Percentiles rank a stretch among this genome's conserved stretches.
Evolutionary conservation across 2,329 filamentous ascomycete genomes (phyloP).

Genomic region (Annulohypoxylon truncatum): DNA sequence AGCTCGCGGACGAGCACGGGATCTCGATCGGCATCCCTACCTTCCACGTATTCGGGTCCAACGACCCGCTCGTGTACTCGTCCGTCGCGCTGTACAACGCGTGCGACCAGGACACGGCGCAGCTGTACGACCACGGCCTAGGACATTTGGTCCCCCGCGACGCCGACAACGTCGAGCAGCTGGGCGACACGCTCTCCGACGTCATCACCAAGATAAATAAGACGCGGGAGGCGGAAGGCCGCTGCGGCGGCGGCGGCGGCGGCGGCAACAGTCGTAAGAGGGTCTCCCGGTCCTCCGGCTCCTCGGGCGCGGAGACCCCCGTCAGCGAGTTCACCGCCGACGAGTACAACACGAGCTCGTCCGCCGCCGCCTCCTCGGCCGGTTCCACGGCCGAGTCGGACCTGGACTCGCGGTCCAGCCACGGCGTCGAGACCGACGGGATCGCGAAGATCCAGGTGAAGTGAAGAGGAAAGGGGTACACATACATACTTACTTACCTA

Average conservation of each 20-base stretch:
- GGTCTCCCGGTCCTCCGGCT: background rate
- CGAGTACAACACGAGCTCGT: constrained; percentile 4
- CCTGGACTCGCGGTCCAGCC: constrained; percentile 35
- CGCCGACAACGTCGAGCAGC: constrained; percentile 40
- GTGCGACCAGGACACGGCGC: constrained; percentile 58
- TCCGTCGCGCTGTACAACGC: constrained; percentile 62
- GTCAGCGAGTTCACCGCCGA: constrained; percentile 5
- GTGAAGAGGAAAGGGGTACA: no score
- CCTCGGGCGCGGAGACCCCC: constrained; percentile 11
- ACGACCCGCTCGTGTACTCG: constrained; percentile 60
- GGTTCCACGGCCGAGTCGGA: constrained; percentile 28
- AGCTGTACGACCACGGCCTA: constrained; percentile 63
- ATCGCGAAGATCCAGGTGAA: constrained; percentile 15
- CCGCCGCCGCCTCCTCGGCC: constrained; percentile 1
- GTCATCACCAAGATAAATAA: constrained; percentile 31
- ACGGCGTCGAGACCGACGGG: background rate
- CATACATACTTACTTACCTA: background rate
- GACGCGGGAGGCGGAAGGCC: background rate
- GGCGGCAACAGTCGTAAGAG: no score
- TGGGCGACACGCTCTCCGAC: constrained; percentile 42
- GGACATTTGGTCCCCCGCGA: constrained; percentile 61
- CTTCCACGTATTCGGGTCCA: constrained; percentile 54
- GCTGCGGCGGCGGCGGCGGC: background rate
- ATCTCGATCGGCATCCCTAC: constrained; percentile 52
- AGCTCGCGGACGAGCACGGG: constrained; percentile 49